A percentile compares a stretch with the other conserved stretches of the same genome.
phyloP scores from a whole-genome alignment of 176 grass and related monocot species.

The Bromus sterilis region DNA sequence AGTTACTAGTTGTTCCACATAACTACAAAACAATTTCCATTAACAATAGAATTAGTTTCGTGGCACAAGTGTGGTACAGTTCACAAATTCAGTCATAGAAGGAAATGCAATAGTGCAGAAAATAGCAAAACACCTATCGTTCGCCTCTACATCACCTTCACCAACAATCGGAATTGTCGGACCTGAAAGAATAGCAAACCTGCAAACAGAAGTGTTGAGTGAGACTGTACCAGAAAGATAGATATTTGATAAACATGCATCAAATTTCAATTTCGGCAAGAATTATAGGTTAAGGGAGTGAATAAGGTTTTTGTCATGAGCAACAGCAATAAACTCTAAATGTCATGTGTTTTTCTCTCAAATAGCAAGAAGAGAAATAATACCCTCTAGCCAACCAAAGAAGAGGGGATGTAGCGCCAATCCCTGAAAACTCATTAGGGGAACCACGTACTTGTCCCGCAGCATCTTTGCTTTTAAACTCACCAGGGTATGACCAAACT shows the following conservation, averaged over 20 bases:
- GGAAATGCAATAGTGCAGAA: conserved; percentile 5
- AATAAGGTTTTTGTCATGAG: background rate
- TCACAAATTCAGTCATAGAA: background rate
- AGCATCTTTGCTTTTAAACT: conserved; percentile 99
- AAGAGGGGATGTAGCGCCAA: conserved; percentile 79
- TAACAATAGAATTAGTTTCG: conserved; percentile 8
- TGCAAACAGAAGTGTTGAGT: conserved; percentile 21
- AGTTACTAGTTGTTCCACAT: conserved; percentile 85
- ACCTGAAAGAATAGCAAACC: conserved; percentile 90
- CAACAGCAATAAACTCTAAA: conserved; percentile 2
- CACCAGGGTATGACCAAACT: conserved; percentile 96
- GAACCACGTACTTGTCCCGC: conserved; percentile 98
- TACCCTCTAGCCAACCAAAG: conserved; percentile 99
- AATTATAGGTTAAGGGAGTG: background rate
- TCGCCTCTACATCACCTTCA: conserved; percentile 96
- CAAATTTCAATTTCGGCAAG: background rate
- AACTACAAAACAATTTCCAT: conserved; percentile 45
- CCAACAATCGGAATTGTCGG: conserved; percentile 98
- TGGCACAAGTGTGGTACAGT: background rate
- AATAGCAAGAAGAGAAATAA: conserved; percentile 36
- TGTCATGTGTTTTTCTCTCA: conserved; percentile 8
- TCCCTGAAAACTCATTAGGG: conserved; percentile 92
- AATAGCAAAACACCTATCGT: conserved; percentile 64
- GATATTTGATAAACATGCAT: background rate
- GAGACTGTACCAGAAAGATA: conserved; percentile 2